Conservation (phyloP, 2,329 filamentous ascomycete genomes). For the Dactylonectria estremocensis region DNA sequence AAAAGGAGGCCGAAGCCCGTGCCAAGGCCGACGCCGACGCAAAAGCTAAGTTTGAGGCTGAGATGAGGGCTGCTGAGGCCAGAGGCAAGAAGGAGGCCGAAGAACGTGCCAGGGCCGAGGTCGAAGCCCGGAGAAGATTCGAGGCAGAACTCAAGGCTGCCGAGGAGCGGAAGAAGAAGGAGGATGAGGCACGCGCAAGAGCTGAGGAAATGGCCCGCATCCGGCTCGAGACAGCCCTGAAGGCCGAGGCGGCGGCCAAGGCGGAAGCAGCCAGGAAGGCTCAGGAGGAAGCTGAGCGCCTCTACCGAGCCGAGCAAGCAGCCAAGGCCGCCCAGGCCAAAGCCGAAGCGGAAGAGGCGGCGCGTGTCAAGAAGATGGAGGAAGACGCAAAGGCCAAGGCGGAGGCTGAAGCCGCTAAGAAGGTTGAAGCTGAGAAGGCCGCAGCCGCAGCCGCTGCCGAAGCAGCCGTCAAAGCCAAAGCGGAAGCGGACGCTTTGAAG, state of each 20-base stretch:
- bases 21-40: slow-evolving; percentile 62
- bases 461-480: slow-evolving; percentile 67
- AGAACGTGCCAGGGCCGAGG: slow-evolving; percentile 59
- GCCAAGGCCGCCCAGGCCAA: slow-evolving; percentile 59
- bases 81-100: slow-evolving; percentile 64
- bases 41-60: slow-evolving; percentile 63
- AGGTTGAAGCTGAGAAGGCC: slow-evolving; percentile 62
- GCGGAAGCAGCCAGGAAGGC: slow-evolving; percentile 58
- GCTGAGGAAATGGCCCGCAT: slow-evolving; percentile 65
- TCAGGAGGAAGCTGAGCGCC: slow-evolving; percentile 61
- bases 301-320: slow-evolving; percentile 57
- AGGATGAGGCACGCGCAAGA: slow-evolving; percentile 56
- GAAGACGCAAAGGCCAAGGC: slow-evolving; percentile 58
- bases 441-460: slow-evolving; percentile 57
- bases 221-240: slow-evolving; percentile 60
- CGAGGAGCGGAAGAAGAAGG: slow-evolving; percentile 59
- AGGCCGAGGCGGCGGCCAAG: slow-evolving; percentile 59
- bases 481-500: slow-evolving; percentile 72
- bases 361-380: slow-evolving; percentile 61
- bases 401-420: slow-evolving; percentile 53
- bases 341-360: slow-evolving; percentile 55
- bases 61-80: slow-evolving; percentile 61
- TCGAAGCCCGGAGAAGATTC: slow-evolving; percentile 56
- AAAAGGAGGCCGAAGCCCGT: slow-evolving; percentile 65
- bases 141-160: slow-evolving; percentile 61